Conservation (phyloP, 805 yeast genomes). For the Kluyveromyces lactis region DNA sequence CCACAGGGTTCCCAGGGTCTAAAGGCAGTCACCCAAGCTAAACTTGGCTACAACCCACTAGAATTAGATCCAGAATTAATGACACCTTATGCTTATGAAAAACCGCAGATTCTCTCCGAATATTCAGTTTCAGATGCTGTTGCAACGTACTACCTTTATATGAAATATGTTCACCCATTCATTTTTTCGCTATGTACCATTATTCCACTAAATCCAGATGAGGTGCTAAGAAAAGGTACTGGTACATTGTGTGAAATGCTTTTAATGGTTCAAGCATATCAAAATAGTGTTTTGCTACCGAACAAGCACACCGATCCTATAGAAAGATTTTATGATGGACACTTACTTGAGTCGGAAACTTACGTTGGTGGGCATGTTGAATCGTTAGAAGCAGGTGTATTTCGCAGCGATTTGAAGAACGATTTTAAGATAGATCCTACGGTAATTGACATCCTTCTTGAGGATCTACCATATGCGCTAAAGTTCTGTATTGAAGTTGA, state of each 20-base stretch:
- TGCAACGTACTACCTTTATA: constrained; percentile 91
- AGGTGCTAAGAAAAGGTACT: constrained; percentile 91
- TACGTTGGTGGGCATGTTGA: constrained; percentile 99
- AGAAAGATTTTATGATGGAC: constrained; percentile 94
- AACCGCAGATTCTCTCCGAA: constrained; percentile 88
- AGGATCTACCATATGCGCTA: constrained; percentile 66
- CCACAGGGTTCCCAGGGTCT: constrained; percentile 99
- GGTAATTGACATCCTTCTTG: constrained; percentile 71
- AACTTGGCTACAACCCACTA: constrained; percentile 91
- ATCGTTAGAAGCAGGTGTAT: constrained; percentile 95
- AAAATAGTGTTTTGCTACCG: constrained; percentile 69
- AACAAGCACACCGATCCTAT: constrained; percentile 90
- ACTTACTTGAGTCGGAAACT: constrained; percentile 87
- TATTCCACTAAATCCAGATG: constrained; percentile 94
- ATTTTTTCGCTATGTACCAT: constrained; percentile 92
- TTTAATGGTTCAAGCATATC: constrained; percentile 90
- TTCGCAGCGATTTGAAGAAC: constrained; percentile 74
- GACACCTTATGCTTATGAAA: constrained; percentile 95
- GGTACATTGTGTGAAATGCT: constrained; percentile 98
- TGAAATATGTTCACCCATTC: constrained; percentile 96
- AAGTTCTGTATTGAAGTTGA: constrained; percentile 81
- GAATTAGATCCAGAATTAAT: constrained; percentile 95
- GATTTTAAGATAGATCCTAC: constrained; percentile 73
- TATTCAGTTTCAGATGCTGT: constrained; percentile 99
- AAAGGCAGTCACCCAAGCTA: constrained; percentile 94